phyloP scores from a whole-genome alignment of 192 early-diverging fungal species.

The Umbelopsis sp. region DNA sequence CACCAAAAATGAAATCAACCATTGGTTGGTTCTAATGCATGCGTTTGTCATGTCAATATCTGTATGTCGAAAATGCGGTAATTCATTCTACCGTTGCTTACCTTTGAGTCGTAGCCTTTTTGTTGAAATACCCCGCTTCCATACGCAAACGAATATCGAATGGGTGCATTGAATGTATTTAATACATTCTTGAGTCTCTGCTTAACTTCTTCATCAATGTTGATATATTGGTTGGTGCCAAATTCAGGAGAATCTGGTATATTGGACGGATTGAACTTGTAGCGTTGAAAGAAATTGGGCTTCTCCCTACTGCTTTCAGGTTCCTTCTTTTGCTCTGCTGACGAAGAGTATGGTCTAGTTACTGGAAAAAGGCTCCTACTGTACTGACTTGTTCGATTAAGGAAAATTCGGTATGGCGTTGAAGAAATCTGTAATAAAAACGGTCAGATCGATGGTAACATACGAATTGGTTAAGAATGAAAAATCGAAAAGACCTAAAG shows the following conservation, averaged over 20 bases:
- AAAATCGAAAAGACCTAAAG: neutral
- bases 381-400: neutral
- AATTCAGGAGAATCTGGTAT: constrained; percentile 51
- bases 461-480: neutral
- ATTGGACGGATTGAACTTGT: constrained; percentile 37
- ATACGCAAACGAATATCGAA: constrained; percentile 90
- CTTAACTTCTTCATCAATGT: constrained; percentile 54
- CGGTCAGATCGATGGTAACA: neutral
- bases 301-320: neutral
- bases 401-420: neutral
- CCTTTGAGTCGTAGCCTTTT: constrained; percentile 70
- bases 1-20: constrained; percentile 96
- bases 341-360: neutral
- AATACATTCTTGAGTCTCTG: constrained; percentile 51
- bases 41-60: constrained; percentile 14
- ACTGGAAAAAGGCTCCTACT: neutral
- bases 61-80: neutral
- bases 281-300: neutral
- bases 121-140: constrained; percentile 95
- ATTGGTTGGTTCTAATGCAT: constrained; percentile 65
- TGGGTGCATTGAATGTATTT: constrained; percentile 52
- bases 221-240: constrained; percentile 61
- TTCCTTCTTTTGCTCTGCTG: neutral
- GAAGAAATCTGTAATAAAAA: neutral
- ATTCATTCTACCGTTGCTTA: constrained; percentile 21